phyloP scores from a whole-genome alignment of 345 rosid genomes.

The Citropsis articulata region DNA sequence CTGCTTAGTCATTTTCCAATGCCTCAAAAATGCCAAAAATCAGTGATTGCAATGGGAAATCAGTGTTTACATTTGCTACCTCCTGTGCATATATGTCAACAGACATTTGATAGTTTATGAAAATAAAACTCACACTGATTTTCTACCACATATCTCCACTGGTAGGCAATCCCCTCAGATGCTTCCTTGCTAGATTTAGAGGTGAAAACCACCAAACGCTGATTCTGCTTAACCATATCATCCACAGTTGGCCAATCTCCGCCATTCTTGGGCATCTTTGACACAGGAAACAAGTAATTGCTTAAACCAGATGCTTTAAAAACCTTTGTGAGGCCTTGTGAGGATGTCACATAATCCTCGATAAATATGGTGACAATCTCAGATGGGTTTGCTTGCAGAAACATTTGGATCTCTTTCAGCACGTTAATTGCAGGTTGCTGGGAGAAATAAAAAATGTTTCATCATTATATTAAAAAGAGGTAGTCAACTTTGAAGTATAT shows the following conservation, averaged over 20 bases:
- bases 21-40: not conserved
- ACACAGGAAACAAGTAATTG: conserved; percentile 61
- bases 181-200: conserved; percentile 75
- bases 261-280: conserved; percentile 82
- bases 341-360: conserved; percentile 85
- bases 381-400: conserved; percentile 64
- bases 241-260: conserved; percentile 89
- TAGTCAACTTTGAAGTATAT: not conserved
- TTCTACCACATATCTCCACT: conserved; percentile 89
- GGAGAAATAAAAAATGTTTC: not conserved
- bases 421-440: conserved; percentile 87
- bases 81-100: not conserved
- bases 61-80: not conserved
- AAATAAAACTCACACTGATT: conserved; percentile 58
- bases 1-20: not conserved
- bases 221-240: conserved; percentile 80
- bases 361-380: conserved; percentile 91
- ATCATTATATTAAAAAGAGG: not conserved
- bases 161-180: conserved; percentile 83
- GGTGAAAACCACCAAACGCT: conserved; percentile 83
- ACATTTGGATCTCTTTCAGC: conserved; percentile 66
- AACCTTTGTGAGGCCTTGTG: conserved; percentile 74
- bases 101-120: not conserved
- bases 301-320: conserved; percentile 74
- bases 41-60: not conserved